A percentile compares a stretch with the other conserved stretches of the same genome.
Conservation (phyloP, 208 protist genomes). For the Trypanosoma vivax region DNA sequence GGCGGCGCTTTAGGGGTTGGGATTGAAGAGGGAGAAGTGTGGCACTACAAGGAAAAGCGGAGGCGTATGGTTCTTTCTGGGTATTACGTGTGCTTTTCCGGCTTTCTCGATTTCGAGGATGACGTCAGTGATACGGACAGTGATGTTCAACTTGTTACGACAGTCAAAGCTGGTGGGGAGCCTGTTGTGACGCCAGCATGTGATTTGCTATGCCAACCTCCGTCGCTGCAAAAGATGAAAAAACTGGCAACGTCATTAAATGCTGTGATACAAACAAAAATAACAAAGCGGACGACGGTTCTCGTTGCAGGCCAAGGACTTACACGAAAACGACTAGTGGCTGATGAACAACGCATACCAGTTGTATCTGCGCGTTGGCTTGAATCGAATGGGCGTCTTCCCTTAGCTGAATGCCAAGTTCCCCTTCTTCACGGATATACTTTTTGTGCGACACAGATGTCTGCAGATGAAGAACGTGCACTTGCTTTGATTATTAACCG, state of each 20-base stretch:
- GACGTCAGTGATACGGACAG: slow-evolving; percentile 4
- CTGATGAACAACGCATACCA: slow-evolving; percentile 36
- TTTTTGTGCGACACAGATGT: slow-evolving; percentile 47
- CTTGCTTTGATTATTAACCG: slow-evolving; percentile 31
- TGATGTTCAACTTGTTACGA: not conserved
- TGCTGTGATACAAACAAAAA: slow-evolving; percentile 23
- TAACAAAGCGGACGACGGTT: slow-evolving; percentile 37
- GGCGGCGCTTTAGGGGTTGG: too few relatives aligned
- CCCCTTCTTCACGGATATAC: slow-evolving; percentile 58
- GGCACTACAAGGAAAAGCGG: not conserved
- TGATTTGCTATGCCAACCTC: too few relatives aligned
- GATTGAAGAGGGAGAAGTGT: not conserved
- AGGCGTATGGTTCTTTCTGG: slow-evolving; percentile 8
- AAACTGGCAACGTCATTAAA: slow-evolving; percentile 17
- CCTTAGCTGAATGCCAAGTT: slow-evolving; percentile 21
- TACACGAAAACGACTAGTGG: slow-evolving; percentile 62
- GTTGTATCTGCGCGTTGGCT: slow-evolving; percentile 59
- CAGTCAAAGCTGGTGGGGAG: not conserved
- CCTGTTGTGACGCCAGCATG: not conserved
- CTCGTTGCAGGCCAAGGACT: slow-evolving; percentile 64
- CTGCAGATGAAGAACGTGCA: slow-evolving; percentile 30
- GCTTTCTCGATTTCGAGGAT: slow-evolving; percentile 12
- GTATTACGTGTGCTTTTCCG: slow-evolving; percentile 25
- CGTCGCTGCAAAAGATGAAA: slow-evolving; percentile 4
- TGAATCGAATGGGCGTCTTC: slow-evolving; percentile 4